A percentile compares a stretch with the other conserved stretches of the same genome.
These are phyloP conservation scores for Kuraishia hungarica DNA, from an alignment of 805 yeast genomes.

Conservation along the genomic window DNA sequence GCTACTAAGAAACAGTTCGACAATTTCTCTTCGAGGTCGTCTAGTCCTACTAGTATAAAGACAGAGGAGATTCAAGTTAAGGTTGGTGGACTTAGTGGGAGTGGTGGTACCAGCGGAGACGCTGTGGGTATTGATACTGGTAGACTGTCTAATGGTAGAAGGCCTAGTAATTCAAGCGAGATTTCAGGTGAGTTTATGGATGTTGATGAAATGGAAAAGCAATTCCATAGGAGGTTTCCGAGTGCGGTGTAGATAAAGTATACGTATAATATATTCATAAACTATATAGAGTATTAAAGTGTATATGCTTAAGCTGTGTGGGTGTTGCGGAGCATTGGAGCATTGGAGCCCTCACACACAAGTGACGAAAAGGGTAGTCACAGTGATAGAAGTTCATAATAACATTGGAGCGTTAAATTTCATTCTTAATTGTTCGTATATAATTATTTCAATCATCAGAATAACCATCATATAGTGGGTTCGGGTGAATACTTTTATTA, in stretches of 20 bases:
- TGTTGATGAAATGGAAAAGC: slow-evolving; percentile 49
- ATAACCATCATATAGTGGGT: too few species aligned
- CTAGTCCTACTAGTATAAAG: neutral
- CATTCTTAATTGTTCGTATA: too few species aligned
- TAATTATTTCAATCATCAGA: too few species aligned
- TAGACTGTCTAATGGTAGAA: neutral
- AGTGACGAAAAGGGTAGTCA: too few species aligned
- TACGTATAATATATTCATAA: too few species aligned
- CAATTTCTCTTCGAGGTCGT: neutral
- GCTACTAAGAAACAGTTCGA: slow-evolving; percentile 6
- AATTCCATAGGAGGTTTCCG: slow-evolving; percentile 52
- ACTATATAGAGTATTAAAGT: too few species aligned
- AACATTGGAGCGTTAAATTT: too few species aligned
- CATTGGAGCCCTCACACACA: too few species aligned
- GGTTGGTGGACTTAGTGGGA: slow-evolving; percentile 11
- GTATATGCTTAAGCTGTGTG: too few species aligned
- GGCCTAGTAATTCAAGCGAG: slow-evolving; percentile 27
- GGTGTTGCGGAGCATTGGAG: too few species aligned
- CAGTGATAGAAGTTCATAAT: too few species aligned
- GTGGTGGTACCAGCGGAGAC: neutral
- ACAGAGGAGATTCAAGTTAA: slow-evolving; percentile 2
- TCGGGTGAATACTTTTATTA: too few species aligned
- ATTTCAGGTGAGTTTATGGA: slow-evolving; percentile 29
- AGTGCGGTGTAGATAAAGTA: slow-evolving; percentile 38
- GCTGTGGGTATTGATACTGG: neutral